These are phyloP conservation scores for Fusarium tanahbumbuense DNA, from an alignment of 2,329 filamentous ascomycete species.

Conservation along the genomic window DNA sequence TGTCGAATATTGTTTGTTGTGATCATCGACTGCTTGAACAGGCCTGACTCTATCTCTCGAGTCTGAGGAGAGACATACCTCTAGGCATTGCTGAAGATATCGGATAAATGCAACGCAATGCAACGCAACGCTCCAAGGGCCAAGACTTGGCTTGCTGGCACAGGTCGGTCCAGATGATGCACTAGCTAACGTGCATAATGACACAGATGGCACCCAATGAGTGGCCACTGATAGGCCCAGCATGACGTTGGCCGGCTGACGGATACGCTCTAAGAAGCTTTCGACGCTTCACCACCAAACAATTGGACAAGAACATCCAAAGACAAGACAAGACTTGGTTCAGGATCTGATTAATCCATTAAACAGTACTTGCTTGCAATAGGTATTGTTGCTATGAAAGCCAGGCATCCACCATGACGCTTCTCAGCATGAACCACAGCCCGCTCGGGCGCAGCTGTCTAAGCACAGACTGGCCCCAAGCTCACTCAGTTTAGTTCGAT, in stretches of 20 bases:
- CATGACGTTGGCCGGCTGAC: slow-evolving; percentile 20
- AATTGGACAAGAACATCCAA: slow-evolving; percentile 12
- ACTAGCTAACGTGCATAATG: slow-evolving; percentile 18
- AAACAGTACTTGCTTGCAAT: slow-evolving; percentile 11
- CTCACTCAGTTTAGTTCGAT: background rate
- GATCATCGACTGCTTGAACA: too few species aligned
- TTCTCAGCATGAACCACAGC: background rate
- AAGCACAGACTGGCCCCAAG: background rate
- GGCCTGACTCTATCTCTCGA: too few species aligned
- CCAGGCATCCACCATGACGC: background rate
- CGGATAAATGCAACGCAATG: slow-evolving; percentile 21
- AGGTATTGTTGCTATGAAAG: slow-evolving; percentile 16
- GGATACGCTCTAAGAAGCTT: slow-evolving; percentile 7
- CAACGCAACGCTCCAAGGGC: slow-evolving; percentile 11
- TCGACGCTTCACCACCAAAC: slow-evolving; percentile 3
- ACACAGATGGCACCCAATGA: slow-evolving; percentile 14
- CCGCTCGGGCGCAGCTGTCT: background rate
- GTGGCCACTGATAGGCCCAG: slow-evolving; percentile 6
- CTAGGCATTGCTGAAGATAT: slow-evolving; percentile 11
- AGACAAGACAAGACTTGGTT: background rate
- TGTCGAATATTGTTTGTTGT: background rate
- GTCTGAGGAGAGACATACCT: too few species aligned
- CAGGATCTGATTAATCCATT: background rate
- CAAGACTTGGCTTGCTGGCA: slow-evolving; percentile 18
- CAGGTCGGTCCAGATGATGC: slow-evolving; percentile 12